Conservation (phyloP, 2,329 filamentous ascomycete species). For the Polytolypa hystricis region DNA sequence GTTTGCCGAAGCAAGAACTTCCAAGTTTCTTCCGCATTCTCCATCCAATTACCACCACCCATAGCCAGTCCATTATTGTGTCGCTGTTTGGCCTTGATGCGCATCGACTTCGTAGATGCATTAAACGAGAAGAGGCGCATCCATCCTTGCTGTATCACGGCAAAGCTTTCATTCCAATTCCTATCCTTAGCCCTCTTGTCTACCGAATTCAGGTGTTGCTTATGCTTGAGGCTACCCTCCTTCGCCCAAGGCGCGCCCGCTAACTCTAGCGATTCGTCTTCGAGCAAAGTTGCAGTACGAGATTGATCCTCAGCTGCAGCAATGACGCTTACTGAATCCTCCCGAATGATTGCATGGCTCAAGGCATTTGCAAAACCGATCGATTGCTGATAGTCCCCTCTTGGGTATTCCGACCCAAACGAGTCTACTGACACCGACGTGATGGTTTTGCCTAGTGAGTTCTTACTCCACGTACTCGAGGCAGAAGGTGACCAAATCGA, state of each 20-base stretch:
- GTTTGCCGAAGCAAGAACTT: conserved; percentile 83
- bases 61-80: conserved; percentile 57
- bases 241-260: conserved; percentile 96
- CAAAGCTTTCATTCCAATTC: conserved; percentile 91
- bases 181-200: conserved; percentile 90
- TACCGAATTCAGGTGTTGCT: conserved; percentile 82
- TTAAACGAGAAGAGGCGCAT: conserved; percentile 91
- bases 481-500: conserved; percentile 85
- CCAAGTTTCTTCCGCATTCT: conserved; percentile 83
- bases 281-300: conserved; percentile 56
- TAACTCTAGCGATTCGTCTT: conserved; percentile 86
- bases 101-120: conserved; percentile 58
- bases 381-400: conserved; percentile 82
- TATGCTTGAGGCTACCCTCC: conserved; percentile 90
- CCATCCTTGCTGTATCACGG: conserved; percentile 88
- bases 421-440: conserved; percentile 90
- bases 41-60: conserved; percentile 95
- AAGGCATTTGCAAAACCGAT: conserved; percentile 96
- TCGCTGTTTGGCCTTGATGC: conserved; percentile 44
- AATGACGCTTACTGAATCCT: conserved; percentile 48
- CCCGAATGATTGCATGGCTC: conserved; percentile 91
- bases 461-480: conserved; percentile 93
- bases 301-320: conserved; percentile 49
- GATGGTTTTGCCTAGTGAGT: conserved; percentile 81
- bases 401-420: conserved; percentile 63